Percentiles rank a stretch among this genome's conserved stretches.
Conservation (phyloP, 352 stramenopile species). For the Pythium biforme region DNA sequence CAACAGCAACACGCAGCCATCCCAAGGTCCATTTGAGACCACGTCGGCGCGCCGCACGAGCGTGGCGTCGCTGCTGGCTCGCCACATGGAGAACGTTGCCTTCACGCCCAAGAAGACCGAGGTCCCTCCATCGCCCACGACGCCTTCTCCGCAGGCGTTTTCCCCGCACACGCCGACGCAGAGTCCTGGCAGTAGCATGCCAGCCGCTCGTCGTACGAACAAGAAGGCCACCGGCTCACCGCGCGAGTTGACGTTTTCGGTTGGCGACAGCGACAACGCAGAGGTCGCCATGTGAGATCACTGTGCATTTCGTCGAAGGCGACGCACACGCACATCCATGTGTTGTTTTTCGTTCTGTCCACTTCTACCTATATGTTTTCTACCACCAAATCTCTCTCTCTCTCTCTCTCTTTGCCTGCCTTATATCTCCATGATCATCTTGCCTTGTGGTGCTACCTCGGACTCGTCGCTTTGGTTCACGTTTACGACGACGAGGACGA, state of each 20-base stretch:
- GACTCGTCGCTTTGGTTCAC: not conserved
- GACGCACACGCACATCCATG: not conserved
- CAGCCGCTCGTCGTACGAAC: too few relatives aligned
- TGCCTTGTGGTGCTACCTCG: not conserved
- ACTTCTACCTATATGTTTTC: slow-evolving; percentile 4
- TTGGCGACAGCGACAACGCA: not conserved
- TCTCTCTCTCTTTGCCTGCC: too few relatives aligned
- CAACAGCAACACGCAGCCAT: not conserved
- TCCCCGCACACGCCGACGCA: slow-evolving; percentile 3
- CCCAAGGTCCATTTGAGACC: not conserved
- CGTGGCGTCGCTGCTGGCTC: slow-evolving; percentile 1
- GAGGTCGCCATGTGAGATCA: slow-evolving; percentile 2
- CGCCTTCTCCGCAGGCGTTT: slow-evolving; percentile 9
- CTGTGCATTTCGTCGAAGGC: not conserved
- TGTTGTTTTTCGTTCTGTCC: not conserved
- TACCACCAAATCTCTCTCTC: not conserved
- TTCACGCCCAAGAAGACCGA: not conserved
- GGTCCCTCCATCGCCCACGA: not conserved
- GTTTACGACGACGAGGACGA: not conserved
- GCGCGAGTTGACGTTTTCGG: not conserved
- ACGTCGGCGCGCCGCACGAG: slow-evolving; percentile 1
- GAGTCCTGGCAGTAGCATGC: too few relatives aligned
- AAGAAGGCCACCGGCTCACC: not conserved
- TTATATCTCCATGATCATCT: too few relatives aligned
- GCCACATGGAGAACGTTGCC: slow-evolving; percentile 1